phyloP scores from a whole-genome alignment of 345 rosid species.

The Camelina neglecta region DNA sequence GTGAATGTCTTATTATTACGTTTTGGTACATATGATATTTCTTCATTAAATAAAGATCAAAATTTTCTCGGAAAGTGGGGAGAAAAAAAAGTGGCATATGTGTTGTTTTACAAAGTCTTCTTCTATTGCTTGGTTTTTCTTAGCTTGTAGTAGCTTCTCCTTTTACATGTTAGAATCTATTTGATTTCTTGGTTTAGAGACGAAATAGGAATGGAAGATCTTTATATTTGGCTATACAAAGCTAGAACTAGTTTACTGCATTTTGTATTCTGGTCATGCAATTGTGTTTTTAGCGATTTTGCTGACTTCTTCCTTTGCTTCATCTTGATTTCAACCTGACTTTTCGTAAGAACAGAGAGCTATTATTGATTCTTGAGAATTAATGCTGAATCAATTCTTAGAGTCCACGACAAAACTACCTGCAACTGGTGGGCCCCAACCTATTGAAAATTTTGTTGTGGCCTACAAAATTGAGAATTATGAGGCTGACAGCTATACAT shows the following conservation, averaged over 20 bases:
- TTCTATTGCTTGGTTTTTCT: conserved; percentile 22
- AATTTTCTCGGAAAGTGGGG: conserved; percentile 8
- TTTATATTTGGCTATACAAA: conserved; percentile 11
- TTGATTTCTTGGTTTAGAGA: conserved; percentile 4
- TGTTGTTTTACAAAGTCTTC: conserved; percentile 3
- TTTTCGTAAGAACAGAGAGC: conserved; percentile 26
- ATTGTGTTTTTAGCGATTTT: not conserved
- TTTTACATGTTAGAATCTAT: conserved; percentile 4
- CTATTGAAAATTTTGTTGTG: conserved; percentile 36
- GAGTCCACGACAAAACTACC: conserved; percentile 42
- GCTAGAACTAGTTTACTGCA: conserved; percentile 1
- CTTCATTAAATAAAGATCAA: conserved; percentile 8
- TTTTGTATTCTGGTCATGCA: not conserved
- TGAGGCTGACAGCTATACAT: conserved; percentile 38
- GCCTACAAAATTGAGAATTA: conserved; percentile 23
- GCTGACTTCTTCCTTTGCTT: not conserved
- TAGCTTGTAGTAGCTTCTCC: conserved; percentile 28
- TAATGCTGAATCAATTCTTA: conserved; percentile 33
- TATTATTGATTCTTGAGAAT: conserved; percentile 36
- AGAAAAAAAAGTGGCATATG: not conserved
- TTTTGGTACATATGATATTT: conserved; percentile 12
- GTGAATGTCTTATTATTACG: conserved; percentile 15
- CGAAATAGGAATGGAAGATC: not conserved
- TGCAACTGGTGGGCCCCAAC: conserved; percentile 45
- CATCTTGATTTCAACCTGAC: conserved; percentile 21